Evolutionary conservation across 257 asterid species (phyloP).

Genomic region (Solanum appendiculatum): DNA sequence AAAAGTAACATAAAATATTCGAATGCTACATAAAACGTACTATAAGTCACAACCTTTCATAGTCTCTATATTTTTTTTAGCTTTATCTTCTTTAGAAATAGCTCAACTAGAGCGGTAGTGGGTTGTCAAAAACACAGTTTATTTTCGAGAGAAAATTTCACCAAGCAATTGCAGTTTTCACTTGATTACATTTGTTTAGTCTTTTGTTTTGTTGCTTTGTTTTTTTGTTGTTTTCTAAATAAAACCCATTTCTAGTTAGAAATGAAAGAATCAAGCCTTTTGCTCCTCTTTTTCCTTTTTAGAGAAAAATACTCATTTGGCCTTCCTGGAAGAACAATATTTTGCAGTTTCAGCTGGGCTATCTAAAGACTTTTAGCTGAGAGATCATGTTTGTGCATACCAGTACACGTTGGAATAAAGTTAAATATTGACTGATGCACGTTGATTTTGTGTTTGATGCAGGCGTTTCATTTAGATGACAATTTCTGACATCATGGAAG

Average conservation of each 20-base stretch:
- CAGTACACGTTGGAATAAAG: not conserved
- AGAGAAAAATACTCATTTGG: not conserved
- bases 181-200: not conserved
- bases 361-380: not conserved
- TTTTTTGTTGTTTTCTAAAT: not conserved
- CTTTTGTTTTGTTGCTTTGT: not conserved
- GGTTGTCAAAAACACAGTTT: not conserved
- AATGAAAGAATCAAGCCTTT: not conserved
- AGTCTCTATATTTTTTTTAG: not conserved
- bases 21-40: not conserved
- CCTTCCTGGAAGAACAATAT: not conserved
- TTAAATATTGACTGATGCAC: not conserved
- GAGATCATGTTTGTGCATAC: not conserved
- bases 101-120: not conserved
- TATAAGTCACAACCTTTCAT: not conserved
- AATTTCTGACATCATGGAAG: slow-evolving; percentile 1
- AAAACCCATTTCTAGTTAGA: not conserved
- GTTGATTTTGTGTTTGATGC: not conserved
- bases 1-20: not conserved
- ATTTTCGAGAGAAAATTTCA: not conserved
- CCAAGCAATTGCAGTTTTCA: not conserved
- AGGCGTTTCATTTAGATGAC: not conserved
- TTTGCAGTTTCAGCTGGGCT: not conserved
- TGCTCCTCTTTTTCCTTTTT: not conserved
- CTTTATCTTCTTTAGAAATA: not conserved